A percentile compares a stretch with the other conserved stretches of the same genome.
Conservation (phyloP, 306 rosid genomes). For the Fragaria iinumae region DNA sequence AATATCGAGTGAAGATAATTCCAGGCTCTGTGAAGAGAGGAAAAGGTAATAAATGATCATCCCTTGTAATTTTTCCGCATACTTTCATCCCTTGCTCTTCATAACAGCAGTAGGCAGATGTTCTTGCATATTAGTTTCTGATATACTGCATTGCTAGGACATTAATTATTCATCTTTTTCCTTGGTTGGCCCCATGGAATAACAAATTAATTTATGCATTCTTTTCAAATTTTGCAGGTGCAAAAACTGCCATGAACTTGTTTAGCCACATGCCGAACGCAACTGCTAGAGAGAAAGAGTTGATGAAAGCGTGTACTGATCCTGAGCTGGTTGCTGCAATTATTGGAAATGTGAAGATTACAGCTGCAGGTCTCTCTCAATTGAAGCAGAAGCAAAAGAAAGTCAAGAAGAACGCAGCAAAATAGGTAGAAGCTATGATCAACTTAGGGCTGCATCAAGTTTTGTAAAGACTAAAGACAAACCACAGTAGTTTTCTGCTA, state of each 20-base stretch:
- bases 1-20: slow-evolving; percentile 87
- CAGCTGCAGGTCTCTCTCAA: slow-evolving; percentile 87
- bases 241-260: slow-evolving; percentile 87
- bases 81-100: background rate
- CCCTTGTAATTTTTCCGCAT: background rate
- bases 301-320: slow-evolving; percentile 96
- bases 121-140: background rate
- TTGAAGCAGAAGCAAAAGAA: slow-evolving; percentile 72
- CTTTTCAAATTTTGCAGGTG: slow-evolving; percentile 41
- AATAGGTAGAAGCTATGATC: slow-evolving; percentile 20
- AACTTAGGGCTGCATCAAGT: background rate
- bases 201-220: background rate
- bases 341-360: slow-evolving; percentile 78
- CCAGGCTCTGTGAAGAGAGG: slow-evolving; percentile 92
- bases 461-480: slow-evolving; percentile 7
- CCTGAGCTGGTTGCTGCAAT: slow-evolving; percentile 85
- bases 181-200: background rate
- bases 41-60: slow-evolving; percentile 53
- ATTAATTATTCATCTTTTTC: background rate
- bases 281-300: slow-evolving; percentile 80
- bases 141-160: background rate
- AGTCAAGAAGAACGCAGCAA: slow-evolving; percentile 64
- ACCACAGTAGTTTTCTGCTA: background rate
- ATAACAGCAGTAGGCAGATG: background rate
- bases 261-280: slow-evolving; percentile 94